Percentiles rank a stretch among this genome's conserved stretches.
phyloP scores from a whole-genome alignment of 2,329 filamentous ascomycete species.

The Ophiocordyceps camponoti-floridani region DNA sequence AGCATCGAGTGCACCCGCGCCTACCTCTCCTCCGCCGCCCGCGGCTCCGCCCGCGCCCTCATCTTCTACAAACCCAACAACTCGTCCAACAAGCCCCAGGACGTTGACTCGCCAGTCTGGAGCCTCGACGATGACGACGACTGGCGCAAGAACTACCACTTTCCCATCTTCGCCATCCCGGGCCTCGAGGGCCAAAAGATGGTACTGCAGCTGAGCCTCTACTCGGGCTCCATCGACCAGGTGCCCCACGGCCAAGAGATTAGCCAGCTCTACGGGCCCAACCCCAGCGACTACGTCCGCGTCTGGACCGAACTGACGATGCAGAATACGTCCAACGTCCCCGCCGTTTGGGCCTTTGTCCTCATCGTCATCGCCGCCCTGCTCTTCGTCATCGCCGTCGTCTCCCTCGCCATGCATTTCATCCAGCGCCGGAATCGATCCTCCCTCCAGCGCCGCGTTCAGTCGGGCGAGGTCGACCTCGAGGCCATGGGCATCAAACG shows the following conservation, averaged over 20 bases:
- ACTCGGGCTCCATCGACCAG: constrained; percentile 56
- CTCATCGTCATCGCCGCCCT: constrained; percentile 55
- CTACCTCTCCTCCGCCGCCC: constrained; percentile 46
- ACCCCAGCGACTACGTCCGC: constrained; percentile 39
- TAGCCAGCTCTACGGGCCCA: constrained; percentile 31
- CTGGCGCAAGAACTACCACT: constrained; percentile 59
- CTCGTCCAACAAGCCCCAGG: constrained; percentile 43
- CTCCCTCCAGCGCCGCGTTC: constrained; percentile 50
- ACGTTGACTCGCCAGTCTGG: constrained; percentile 49
- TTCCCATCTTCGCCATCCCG: constrained; percentile 70
- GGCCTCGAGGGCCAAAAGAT: constrained; percentile 46
- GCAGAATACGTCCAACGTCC: constrained; percentile 30
- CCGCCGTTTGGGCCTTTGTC: constrained; percentile 68
- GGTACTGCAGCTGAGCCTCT: constrained; percentile 54
- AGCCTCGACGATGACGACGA: constrained; percentile 44
- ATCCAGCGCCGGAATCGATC: constrained; percentile 55
- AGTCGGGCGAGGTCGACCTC: constrained; percentile 65
- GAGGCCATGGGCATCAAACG: constrained; percentile 74
- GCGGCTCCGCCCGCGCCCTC: constrained; percentile 42
- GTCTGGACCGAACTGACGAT: constrained; percentile 38
- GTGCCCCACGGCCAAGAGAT: constrained; percentile 42
- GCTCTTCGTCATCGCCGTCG: constrained; percentile 45
- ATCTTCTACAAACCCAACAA: constrained; percentile 44
- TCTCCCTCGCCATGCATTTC: constrained; percentile 57
- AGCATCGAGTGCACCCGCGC: constrained; percentile 52